A percentile compares a stretch with the other conserved stretches of the same genome.
Conservation (phyloP, 768 basidiomycete genomes). For the Tulasnella sp. region DNA sequence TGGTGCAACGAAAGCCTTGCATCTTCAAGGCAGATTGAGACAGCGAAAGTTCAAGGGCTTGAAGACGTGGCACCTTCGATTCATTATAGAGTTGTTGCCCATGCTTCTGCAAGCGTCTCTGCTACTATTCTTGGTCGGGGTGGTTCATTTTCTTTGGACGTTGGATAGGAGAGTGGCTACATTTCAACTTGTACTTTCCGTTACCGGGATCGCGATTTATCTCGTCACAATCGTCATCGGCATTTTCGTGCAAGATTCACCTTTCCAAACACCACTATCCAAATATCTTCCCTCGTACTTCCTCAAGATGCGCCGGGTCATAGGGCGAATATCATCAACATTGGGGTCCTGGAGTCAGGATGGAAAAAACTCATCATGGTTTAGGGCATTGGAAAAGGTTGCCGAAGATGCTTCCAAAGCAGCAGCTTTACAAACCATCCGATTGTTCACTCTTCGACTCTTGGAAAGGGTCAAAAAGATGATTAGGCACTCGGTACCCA, state of each 20-base stretch:
- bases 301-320: too few relatives aligned
- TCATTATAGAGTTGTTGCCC: background rate
- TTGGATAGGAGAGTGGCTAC: background rate
- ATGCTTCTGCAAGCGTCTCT: background rate
- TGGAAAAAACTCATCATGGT: too few relatives aligned
- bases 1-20: too few relatives aligned
- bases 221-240: background rate
- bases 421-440: too few relatives aligned
- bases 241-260: background rate
- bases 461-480: too few relatives aligned
- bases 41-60: background rate
- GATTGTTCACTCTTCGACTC: too few relatives aligned
- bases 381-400: too few relatives aligned
- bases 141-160: background rate
- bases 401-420: too few relatives aligned
- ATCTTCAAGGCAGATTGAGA: conserved; percentile 1
- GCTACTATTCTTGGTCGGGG: background rate
- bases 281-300: too few relatives aligned
- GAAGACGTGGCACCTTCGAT: background rate
- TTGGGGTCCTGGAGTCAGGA: too few relatives aligned
- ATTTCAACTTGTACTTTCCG: background rate
- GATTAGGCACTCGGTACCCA: too few relatives aligned
- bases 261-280: background rate
- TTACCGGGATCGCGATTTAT: background rate
- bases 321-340: too few relatives aligned